Evolutionary conservation across 2,329 filamentous ascomycete species (phyloP), one percentile per base, ranked within the genome.

Genomic region (Fusarium sp.): DNA sequence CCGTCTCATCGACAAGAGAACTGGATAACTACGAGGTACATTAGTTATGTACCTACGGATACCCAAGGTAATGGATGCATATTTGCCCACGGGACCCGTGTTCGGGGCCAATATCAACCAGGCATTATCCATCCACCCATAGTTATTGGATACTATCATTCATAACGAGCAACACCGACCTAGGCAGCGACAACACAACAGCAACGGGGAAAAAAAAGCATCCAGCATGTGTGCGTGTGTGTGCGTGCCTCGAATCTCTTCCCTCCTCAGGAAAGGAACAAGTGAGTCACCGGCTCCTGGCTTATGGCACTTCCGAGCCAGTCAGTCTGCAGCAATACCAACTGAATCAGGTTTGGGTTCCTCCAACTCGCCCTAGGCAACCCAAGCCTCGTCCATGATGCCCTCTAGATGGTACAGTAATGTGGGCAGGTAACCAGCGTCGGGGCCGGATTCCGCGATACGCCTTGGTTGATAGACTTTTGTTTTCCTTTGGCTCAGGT

Each of bases 261-360:
- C 23, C 23, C 23, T 23, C 23, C 23, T 23, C 23, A 23, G 23
- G 23, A 23, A 23, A 23, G 23, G 23, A 23, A 23, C 23, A n/a
- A 57, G 51, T 66, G 56, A 66, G 51, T 58, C 47, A 58, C 16
- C 37, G 23, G 27, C 41, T 62, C 41, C 53, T 51, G 56, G 41
- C 40, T 61, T 53, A 63, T 36, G 40, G 43, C 51, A 12, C 23
- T 44, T 27, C 40, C 52, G 28, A 55, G 39, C 50, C 55, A 62
- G 62, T 44, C 30, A 58, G 37, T 41, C 18, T 62, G 39, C 41
- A 50, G 53, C 54, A 46, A 64, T 43, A 12, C 50, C 50, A 60
- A 61, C 43, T 40, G 44, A 50, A 31, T 37, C 50, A 46, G 31
- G 48, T 36, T 46, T 56, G 31, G 53, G 18, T 44, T 28, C 27